Evolutionary conservation across 2,329 filamentous ascomycete genomes (phyloP).

Genomic region (Myriosclerotinia duriaeana): DNA sequence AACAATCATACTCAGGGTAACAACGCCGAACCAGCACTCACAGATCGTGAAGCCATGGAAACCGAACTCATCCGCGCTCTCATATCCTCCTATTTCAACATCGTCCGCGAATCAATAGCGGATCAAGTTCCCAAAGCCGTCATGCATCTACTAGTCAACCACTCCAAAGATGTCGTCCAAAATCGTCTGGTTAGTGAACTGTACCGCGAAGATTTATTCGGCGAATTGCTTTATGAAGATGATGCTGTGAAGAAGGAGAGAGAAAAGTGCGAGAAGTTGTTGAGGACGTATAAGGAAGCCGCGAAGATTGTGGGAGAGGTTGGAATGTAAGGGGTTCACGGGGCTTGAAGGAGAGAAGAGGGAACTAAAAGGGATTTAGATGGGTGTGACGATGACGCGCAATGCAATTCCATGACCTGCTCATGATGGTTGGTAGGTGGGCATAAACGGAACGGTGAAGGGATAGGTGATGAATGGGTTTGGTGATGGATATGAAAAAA

Average conservation of each 20-base stretch:
- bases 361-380: background rate
- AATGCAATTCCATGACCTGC: constrained; percentile 17
- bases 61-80: constrained; percentile 95
- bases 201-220: constrained; percentile 88
- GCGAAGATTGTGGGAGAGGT: constrained; percentile 98
- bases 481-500: constrained; percentile 14
- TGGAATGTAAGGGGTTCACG: constrained; percentile 52
- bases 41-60: constrained; percentile 93
- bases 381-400: constrained; percentile 7
- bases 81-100: constrained; percentile 98
- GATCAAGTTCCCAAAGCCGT: constrained; percentile 98
- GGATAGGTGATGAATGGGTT: constrained; percentile 3
- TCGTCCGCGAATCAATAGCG: constrained; percentile 96
- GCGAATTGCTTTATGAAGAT: constrained; percentile 94
- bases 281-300: constrained; percentile 94
- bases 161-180: constrained; percentile 97
- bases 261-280: constrained; percentile 95
- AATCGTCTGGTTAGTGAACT: constrained; percentile 94
- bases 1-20: constrained; percentile 46
- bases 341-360: background rate
- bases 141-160: constrained; percentile 97
- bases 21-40: constrained; percentile 79
- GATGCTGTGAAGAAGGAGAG: constrained; percentile 96
- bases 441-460: constrained; percentile 10
- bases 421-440: constrained; percentile 6